Conservation (phyloP, 176 grass and related monocot genomes). For the Tuctoria greenei region DNA sequence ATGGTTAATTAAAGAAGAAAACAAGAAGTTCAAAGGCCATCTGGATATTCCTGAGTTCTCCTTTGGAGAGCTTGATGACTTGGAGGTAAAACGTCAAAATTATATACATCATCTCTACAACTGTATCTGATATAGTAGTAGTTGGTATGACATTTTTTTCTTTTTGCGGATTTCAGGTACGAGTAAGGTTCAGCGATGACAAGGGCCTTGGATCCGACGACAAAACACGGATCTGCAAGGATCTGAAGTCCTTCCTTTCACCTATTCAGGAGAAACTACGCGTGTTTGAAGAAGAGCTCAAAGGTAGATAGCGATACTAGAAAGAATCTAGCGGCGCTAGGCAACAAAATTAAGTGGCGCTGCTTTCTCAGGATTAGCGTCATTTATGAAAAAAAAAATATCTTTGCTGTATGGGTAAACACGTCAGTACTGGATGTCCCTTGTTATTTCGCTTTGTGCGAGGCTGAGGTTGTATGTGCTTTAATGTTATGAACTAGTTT, state of each 20-base stretch:
- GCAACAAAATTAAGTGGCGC: background rate
- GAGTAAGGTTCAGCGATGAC: slow-evolving; percentile 74
- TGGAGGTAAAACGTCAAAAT: slow-evolving; percentile 54
- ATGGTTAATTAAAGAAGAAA: slow-evolving; percentile 78
- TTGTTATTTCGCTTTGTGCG: no score
- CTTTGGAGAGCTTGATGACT: slow-evolving; percentile 83
- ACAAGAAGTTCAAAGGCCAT: slow-evolving; percentile 69
- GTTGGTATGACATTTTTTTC: background rate
- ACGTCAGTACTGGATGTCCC: background rate
- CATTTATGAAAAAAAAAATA: background rate
- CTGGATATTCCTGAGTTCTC: slow-evolving; percentile 92
- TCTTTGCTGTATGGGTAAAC: background rate
- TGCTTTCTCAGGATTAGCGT: background rate
- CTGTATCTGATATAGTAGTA: background rate
- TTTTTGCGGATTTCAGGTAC: slow-evolving; percentile 39
- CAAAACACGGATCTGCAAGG: slow-evolving; percentile 65
- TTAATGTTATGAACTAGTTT: no score
- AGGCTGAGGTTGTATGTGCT: no score
- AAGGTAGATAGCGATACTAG: slow-evolving; percentile 57
- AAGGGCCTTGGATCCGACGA: slow-evolving; percentile 46
- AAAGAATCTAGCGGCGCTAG: background rate
- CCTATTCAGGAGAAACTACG: slow-evolving; percentile 65
- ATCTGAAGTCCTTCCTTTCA: slow-evolving; percentile 61
- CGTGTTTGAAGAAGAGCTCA: slow-evolving; percentile 74
- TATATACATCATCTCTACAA: background rate